Percentiles rank a stretch among this genome's conserved stretches.
Conservation (phyloP, 148 eudicot genomes). For the Salicornia ramosissima region DNA sequence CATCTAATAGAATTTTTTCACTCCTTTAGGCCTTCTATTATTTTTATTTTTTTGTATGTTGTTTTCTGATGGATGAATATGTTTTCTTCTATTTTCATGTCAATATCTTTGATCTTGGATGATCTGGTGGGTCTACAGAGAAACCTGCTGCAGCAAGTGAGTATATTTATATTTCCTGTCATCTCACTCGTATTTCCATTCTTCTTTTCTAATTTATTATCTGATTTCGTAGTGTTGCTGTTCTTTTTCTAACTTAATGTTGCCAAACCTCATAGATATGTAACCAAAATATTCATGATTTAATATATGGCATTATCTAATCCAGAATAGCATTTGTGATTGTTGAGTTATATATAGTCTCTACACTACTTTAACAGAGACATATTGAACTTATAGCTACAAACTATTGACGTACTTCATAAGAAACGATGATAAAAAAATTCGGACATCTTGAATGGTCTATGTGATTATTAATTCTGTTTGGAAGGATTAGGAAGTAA, state of each 20-base stretch:
- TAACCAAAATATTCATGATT: neutral
- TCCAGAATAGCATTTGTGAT: neutral
- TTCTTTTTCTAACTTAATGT: neutral
- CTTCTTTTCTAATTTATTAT: conserved; percentile 1
- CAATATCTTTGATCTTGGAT: conserved; percentile 32
- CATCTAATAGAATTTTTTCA: neutral
- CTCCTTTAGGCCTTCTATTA: neutral
- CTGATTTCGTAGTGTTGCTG: neutral
- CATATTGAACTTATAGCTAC: neutral
- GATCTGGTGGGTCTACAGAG: conserved; percentile 48
- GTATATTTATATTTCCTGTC: conserved; percentile 22
- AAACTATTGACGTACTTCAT: neutral
- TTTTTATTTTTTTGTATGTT: conserved; percentile 20
- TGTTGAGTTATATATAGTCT: neutral
- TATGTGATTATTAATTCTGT: neutral
- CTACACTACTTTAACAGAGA: neutral
- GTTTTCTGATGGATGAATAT: conserved; percentile 18
- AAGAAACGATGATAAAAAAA: neutral
- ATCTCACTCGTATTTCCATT: neutral
- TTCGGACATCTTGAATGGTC: neutral
- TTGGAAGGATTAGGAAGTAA: neutral
- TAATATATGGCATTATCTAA: neutral
- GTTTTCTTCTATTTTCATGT: conserved; percentile 24
- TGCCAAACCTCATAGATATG: neutral
- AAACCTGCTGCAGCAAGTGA: conserved; percentile 93